Evolutionary conservation across 208 protist genomes (phyloP).

Genomic region (Blechomonas ayalai): DNA sequence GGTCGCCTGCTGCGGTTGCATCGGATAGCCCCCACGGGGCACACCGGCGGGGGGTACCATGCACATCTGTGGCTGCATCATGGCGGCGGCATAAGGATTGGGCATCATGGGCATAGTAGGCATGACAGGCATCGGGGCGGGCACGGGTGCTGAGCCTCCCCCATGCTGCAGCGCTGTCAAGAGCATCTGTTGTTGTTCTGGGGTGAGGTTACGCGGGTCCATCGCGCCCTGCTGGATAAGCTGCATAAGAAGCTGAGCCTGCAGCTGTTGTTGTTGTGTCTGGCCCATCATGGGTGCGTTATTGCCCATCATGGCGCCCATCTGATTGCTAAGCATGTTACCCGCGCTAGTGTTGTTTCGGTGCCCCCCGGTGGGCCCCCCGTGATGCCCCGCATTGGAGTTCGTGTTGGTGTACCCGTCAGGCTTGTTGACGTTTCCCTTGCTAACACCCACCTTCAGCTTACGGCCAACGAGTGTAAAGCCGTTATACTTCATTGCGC

Average conservation of each 20-base stretch:
- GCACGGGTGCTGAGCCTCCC: constrained; percentile 5
- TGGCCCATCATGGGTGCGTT: constrained; percentile 11
- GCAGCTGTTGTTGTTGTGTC: constrained; percentile 34
- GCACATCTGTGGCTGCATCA: constrained; percentile 3
- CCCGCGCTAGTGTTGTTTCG: constrained; percentile 1
- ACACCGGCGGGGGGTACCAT: not conserved
- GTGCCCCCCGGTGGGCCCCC: not conserved
- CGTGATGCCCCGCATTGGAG: constrained; percentile 4
- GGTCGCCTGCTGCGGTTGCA: not conserved
- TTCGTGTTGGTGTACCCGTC: constrained; percentile 11
- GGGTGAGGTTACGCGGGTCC: constrained; percentile 49
- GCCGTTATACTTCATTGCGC: constrained; percentile 84
- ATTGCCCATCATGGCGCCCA: constrained; percentile 11
- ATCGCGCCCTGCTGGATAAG: constrained; percentile 65
- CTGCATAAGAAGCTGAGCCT: constrained; percentile 53
- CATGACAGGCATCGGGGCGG: constrained; percentile 9
- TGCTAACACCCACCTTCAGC: constrained; percentile 80
- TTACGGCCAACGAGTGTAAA: constrained; percentile 67
- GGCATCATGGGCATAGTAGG: constrained; percentile 9
- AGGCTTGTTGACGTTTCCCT: constrained; percentile 68
- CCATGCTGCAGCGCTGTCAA: constrained; percentile 8
- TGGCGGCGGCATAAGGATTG: not conserved
- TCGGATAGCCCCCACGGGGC: not conserved
- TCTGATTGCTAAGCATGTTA: constrained; percentile 7
- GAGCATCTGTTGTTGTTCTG: constrained; percentile 42